A percentile compares a stretch with the other conserved stretches of the same genome.
Conservation (phyloP, 2,329 filamentous ascomycete species). For the Fusarium coicis region DNA sequence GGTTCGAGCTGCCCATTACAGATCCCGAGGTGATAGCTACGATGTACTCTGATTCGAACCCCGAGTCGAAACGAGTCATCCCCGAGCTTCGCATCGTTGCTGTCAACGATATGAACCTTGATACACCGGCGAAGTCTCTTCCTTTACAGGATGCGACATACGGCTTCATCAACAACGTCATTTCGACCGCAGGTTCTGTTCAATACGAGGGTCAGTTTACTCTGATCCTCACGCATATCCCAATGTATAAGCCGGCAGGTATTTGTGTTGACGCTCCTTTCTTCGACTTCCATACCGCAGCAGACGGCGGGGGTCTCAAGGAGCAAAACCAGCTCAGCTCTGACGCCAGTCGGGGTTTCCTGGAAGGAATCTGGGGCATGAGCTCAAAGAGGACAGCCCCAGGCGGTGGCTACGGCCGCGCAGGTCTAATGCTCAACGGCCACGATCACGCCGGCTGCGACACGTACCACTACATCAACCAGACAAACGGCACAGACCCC, state of each 20-base stretch:
- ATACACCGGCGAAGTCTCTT: constrained; percentile 77
- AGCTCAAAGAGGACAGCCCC: constrained; percentile 69
- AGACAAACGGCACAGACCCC: constrained; percentile 57
- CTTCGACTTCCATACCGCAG: constrained; percentile 78
- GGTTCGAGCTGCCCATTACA: constrained; percentile 69
- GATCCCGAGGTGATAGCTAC: constrained; percentile 54
- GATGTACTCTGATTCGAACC: constrained; percentile 56
- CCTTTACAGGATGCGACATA: constrained; percentile 82
- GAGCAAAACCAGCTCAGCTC: constrained; percentile 92
- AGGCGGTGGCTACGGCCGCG: constrained; percentile 72
- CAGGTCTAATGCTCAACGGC: constrained; percentile 86
- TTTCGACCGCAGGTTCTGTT: constrained; percentile 70
- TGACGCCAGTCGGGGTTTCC: constrained; percentile 76
- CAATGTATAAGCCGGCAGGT: constrained; percentile 83
- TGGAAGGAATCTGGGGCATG: constrained; percentile 87
- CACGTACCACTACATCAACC: constrained; percentile 83
- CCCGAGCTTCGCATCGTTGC: constrained; percentile 85
- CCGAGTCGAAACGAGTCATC: constrained; percentile 58
- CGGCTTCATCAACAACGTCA: constrained; percentile 77
- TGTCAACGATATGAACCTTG: constrained; percentile 93
- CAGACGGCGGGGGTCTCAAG: constrained; percentile 76
- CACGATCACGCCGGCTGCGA: constrained; percentile 98
- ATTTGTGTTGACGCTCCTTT: constrained; percentile 86
- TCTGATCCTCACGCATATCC: constrained; percentile 90
- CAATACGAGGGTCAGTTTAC: constrained; percentile 76